phyloP scores from a whole-genome alignment of 2,329 filamentous ascomycete genomes.

The Arthrocladium fulminans region DNA sequence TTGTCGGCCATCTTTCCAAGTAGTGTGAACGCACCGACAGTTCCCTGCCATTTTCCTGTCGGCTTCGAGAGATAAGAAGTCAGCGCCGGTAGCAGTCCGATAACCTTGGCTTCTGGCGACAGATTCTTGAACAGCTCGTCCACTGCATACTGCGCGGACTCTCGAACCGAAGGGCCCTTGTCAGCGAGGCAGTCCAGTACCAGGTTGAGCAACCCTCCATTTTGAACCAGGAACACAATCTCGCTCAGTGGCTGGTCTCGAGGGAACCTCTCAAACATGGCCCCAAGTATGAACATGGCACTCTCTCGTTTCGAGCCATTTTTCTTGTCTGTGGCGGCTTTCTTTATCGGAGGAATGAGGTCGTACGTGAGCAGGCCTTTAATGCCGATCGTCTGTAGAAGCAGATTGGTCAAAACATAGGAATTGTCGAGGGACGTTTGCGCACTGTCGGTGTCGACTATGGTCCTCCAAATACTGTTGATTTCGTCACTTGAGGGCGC shows the following conservation, averaged over 20 bases:
- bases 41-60: slow-evolving; percentile 95
- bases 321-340: slow-evolving; percentile 91
- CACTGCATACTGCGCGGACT: slow-evolving; percentile 87
- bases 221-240: slow-evolving; percentile 70
- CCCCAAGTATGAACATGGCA: slow-evolving; percentile 88
- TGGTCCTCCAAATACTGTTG: slow-evolving; percentile 52
- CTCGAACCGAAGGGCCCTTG: slow-evolving; percentile 78
- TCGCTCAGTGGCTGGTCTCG: slow-evolving; percentile 68
- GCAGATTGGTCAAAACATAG: slow-evolving; percentile 55
- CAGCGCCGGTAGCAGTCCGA: slow-evolving; percentile 70
- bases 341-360: slow-evolving; percentile 55
- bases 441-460: slow-evolving; percentile 62
- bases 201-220: slow-evolving; percentile 61
- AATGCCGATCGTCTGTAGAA: slow-evolving; percentile 57
- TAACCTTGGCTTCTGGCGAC: slow-evolving; percentile 71
- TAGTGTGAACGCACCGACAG: slow-evolving; percentile 73
- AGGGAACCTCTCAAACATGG: slow-evolving; percentile 84
- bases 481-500: slow-evolving; percentile 60
- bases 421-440: slow-evolving; percentile 59
- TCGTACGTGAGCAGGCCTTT: slow-evolving; percentile 54
- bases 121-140: slow-evolving; percentile 77
- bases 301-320: slow-evolving; percentile 75
- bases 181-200: slow-evolving; percentile 82
- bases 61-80: slow-evolving; percentile 67
- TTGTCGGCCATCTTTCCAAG: slow-evolving; percentile 92